phyloP scores from a whole-genome alignment of 129 eudicot species.

The Centella asiatica region DNA sequence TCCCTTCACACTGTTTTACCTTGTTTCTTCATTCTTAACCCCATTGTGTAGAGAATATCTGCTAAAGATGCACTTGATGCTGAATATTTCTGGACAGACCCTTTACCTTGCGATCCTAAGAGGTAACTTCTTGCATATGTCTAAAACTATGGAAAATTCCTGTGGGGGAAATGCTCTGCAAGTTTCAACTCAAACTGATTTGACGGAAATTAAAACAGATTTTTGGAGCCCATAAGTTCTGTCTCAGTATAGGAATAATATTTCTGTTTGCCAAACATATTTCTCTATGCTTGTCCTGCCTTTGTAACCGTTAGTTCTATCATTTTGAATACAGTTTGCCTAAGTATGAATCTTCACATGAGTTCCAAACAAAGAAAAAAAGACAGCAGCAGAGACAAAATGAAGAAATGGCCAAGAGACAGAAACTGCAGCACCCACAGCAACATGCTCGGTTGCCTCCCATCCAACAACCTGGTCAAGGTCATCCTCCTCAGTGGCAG shows the following conservation, averaged over 20 bases:
- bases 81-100: slow-evolving; percentile 95
- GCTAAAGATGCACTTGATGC: slow-evolving; percentile 98
- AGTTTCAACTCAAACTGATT: not conserved
- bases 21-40: not conserved
- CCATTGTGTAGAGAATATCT: slow-evolving; percentile 62
- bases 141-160: not conserved
- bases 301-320: no score
- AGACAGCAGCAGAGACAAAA: slow-evolving; percentile 84
- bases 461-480: slow-evolving; percentile 59
- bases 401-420: slow-evolving; percentile 74
- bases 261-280: not conserved
- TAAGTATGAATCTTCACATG: slow-evolving; percentile 88
- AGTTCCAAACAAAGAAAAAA: slow-evolving; percentile 85
- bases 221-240: not conserved
- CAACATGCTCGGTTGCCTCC: slow-evolving; percentile 74
- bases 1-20: not conserved
- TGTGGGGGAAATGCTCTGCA: not conserved
- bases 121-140: slow-evolving; percentile 33
- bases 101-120: slow-evolving; percentile 92
- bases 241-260: not conserved
- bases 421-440: slow-evolving; percentile 67
- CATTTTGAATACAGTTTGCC: slow-evolving; percentile 51
- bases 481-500: slow-evolving; percentile 50
- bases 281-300: not conserved
- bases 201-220: not conserved